A percentile compares a stretch with the other conserved stretches of the same genome.
phyloP scores from a whole-genome alignment of 441 rosid species.

The Pelargonium myrrhifolium region DNA sequence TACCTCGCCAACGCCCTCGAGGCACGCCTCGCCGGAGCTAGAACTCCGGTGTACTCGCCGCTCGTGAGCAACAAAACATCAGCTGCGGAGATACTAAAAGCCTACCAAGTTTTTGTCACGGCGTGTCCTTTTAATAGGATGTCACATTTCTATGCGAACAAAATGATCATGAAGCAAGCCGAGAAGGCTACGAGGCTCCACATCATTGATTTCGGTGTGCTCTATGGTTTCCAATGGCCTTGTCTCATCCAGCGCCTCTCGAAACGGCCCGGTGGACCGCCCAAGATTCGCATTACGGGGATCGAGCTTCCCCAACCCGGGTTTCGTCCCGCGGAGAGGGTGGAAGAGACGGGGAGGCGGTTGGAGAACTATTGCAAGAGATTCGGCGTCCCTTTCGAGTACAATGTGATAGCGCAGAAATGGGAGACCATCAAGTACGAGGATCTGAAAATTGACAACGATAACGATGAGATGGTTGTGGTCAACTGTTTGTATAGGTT shows the following conservation, averaged over 20 bases:
- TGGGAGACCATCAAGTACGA: constrained; percentile 78
- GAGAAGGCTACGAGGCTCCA: constrained; percentile 52
- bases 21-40: constrained; percentile 58
- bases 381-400: constrained; percentile 70
- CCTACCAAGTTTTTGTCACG: constrained; percentile 41
- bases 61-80: constrained; percentile 31
- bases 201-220: constrained; percentile 79
- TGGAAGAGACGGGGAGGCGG: constrained; percentile 69
- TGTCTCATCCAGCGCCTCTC: constrained; percentile 70
- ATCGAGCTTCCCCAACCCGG: constrained; percentile 90
- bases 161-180: constrained; percentile 44
- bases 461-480: constrained; percentile 41
- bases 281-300: constrained; percentile 67
- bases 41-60: constrained; percentile 31
- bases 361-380: constrained; percentile 57
- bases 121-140: constrained; percentile 63
- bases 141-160: constrained; percentile 58
- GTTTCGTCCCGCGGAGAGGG: constrained; percentile 70
- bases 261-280: constrained; percentile 48
- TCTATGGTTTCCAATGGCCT: constrained; percentile 97
- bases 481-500: constrained; percentile 60
- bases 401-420: constrained; percentile 52
- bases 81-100: constrained; percentile 58
- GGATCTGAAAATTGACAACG: constrained; percentile 46
- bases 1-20: constrained; percentile 69